Conservation (phyloP, 768 basidiomycete genomes). For the Hemileccinum impolitum region DNA sequence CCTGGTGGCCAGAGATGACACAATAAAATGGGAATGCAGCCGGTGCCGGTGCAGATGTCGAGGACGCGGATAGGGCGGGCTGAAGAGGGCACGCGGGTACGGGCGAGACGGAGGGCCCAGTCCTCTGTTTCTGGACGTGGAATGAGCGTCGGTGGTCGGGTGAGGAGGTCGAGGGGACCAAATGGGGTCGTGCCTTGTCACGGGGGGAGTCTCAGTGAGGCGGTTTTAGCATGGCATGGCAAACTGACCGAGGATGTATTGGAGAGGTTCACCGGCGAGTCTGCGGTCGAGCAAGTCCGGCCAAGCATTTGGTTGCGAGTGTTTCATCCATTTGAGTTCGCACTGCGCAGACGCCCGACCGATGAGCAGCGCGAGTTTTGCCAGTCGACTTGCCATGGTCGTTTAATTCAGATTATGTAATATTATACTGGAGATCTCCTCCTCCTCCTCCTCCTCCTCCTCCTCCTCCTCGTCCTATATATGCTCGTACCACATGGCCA, state of each 20-base stretch:
- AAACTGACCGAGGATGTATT: slow-evolving; percentile 79
- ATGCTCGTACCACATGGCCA: slow-evolving; percentile 3
- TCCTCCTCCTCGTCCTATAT: neutral
- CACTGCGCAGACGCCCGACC: slow-evolving; percentile 34
- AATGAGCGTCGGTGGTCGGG: slow-evolving; percentile 80
- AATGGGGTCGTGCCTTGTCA: slow-evolving; percentile 90
- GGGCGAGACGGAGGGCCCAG: slow-evolving; percentile 64
- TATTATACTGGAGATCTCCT: slow-evolving; percentile 11
- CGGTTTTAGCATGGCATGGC: no score
- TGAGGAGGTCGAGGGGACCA: slow-evolving; percentile 72
- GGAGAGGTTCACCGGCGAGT: slow-evolving; percentile 71
- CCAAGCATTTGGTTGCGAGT: slow-evolving; percentile 17
- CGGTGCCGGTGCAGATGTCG: slow-evolving; percentile 92
- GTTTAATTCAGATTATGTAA: slow-evolving; percentile 17
- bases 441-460: neutral
- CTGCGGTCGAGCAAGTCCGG: slow-evolving; percentile 56
- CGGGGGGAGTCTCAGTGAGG: no score
- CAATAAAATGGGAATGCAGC: slow-evolving; percentile 87
- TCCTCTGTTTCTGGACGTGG: slow-evolving; percentile 95
- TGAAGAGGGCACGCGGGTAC: slow-evolving; percentile 34
- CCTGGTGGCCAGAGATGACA: slow-evolving; percentile 60
- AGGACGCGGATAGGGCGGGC: slow-evolving; percentile 46
- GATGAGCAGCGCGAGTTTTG: slow-evolving; percentile 33
- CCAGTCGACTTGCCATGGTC: slow-evolving; percentile 16
- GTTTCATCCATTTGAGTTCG: slow-evolving; percentile 51